Evolutionary conservation across 768 basidiomycete species (phyloP).

Genomic region (Hericium coralloides): DNA sequence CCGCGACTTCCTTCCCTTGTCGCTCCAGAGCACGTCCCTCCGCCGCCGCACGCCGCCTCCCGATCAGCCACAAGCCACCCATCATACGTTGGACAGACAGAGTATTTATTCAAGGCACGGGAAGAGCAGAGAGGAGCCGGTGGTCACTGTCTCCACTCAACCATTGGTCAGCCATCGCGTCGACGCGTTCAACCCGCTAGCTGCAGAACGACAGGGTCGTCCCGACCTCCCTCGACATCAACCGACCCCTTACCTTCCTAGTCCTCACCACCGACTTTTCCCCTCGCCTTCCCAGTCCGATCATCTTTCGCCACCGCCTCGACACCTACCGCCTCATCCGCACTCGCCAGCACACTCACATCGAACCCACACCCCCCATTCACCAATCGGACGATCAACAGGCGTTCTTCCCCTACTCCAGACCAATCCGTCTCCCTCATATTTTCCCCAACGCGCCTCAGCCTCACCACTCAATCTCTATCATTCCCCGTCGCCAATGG

Average conservation of each 20-base stretch:
- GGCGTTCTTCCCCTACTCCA: too few relatives aligned
- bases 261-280: too few relatives aligned
- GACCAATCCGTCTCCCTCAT: not conserved
- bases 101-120: too few relatives aligned
- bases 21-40: conserved; percentile 13
- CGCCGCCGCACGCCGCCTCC: conserved; percentile 19
- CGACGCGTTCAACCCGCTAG: conserved; percentile 2
- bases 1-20: conserved; percentile 14
- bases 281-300: too few relatives aligned
- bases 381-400: too few relatives aligned
- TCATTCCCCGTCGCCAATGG: conserved; percentile 2
- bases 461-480: not conserved
- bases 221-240: too few relatives aligned
- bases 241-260: too few relatives aligned
- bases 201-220: not conserved
- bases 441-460: not conserved
- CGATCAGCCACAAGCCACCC: not conserved
- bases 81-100: too few relatives aligned
- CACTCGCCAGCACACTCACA: too few relatives aligned
- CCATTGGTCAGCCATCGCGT: not conserved
- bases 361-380: too few relatives aligned
- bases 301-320: too few relatives aligned
- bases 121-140: not conserved
- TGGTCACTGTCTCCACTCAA: not conserved
- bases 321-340: too few relatives aligned